These are phyloP conservation scores for Scutellaria baicalensis DNA, from an alignment of 257 asterid genomes.

Conservation along the genomic window DNA sequence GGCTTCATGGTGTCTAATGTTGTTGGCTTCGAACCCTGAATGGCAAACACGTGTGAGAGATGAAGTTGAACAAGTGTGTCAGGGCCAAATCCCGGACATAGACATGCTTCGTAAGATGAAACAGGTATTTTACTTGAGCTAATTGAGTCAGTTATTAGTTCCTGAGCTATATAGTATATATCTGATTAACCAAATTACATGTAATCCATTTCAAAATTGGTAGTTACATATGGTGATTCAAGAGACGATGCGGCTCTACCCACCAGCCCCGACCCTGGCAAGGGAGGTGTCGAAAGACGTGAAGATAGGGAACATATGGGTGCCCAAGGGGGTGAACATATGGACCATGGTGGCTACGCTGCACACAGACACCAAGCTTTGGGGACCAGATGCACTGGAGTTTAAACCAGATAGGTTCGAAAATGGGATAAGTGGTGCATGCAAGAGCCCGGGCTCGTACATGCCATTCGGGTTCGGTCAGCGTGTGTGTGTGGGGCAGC, in stretches of 20 bases:
- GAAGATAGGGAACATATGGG: conserved; percentile 21
- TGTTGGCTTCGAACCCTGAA: conserved; percentile 37
- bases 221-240: conserved; percentile 46
- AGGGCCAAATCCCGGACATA: conserved; percentile 23
- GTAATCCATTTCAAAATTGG: background rate
- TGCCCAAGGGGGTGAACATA: conserved; percentile 39
- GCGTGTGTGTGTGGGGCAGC: conserved; percentile 38
- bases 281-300: conserved; percentile 36
- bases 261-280: conserved; percentile 27
- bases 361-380: conserved; percentile 29
- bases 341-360: conserved; percentile 32
- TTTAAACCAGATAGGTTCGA: conserved; percentile 42
- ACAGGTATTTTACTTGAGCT: conserved; percentile 11
- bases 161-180: no score
- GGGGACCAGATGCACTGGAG: conserved; percentile 42
- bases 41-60: conserved; percentile 33
- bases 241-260: conserved; percentile 43
- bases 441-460: conserved; percentile 37
- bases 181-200: background rate
- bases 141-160: background rate
- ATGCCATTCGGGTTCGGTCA: conserved; percentile 45
- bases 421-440: conserved; percentile 41
- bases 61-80: conserved; percentile 31
- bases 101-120: conserved; percentile 48
- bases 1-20: conserved; percentile 46